phyloP scores from a whole-genome alignment of 192 early-diverging fungal species.

The Pilobolus umbonatus region DNA sequence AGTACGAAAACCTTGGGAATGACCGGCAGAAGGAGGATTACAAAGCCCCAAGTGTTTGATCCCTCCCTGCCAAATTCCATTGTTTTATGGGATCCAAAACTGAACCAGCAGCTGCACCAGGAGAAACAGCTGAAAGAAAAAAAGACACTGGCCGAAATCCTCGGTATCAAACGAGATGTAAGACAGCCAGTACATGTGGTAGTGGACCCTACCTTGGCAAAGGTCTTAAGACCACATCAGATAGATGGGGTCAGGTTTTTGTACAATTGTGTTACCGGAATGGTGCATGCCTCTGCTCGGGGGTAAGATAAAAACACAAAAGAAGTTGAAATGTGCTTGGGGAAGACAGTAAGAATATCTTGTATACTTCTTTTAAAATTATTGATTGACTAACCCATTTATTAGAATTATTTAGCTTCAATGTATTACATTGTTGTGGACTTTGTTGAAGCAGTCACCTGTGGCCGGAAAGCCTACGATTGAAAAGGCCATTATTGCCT shows the following conservation, averaged over 20 bases:
- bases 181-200: slow-evolving; percentile 63
- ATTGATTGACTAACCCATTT: no score
- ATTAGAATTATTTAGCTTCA: no score
- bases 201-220: slow-evolving; percentile 82
- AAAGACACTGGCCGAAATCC: slow-evolving; percentile 50
- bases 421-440: slow-evolving; percentile 96
- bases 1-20: slow-evolving; percentile 60
- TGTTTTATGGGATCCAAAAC: slow-evolving; percentile 75
- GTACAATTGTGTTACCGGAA: slow-evolving; percentile 91
- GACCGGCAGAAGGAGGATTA: slow-evolving; percentile 40
- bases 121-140: slow-evolving; percentile 33
- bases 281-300: slow-evolving; percentile 61
- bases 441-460: slow-evolving; percentile 87
- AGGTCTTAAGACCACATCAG: slow-evolving; percentile 91
- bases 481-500: slow-evolving; percentile 95
- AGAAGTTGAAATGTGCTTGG: slow-evolving; percentile 78
- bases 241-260: slow-evolving; percentile 95
- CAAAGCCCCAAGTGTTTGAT: slow-evolving; percentile 69
- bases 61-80: slow-evolving; percentile 80
- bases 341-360: slow-evolving; percentile 61
- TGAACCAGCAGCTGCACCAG: slow-evolving; percentile 27
- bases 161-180: slow-evolving; percentile 41
- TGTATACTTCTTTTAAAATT: no score
- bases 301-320: slow-evolving; percentile 40
- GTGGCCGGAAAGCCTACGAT: slow-evolving; percentile 85